Evolutionary conservation across 164 flowering plant genomes (phyloP).

Genomic region (Cinnamomum micranthum): DNA sequence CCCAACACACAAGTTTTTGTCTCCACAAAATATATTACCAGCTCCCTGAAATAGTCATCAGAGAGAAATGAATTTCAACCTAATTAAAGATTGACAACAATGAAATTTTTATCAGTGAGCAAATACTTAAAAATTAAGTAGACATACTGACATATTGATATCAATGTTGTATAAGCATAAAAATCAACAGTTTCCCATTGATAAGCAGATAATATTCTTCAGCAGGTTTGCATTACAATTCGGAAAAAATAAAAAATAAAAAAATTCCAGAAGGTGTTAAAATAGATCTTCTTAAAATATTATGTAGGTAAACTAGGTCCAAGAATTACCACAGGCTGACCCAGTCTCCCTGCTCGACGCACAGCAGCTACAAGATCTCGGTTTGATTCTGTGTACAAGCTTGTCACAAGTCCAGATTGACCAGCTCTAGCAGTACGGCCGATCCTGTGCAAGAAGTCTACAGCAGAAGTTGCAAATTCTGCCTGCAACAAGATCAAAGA

Average conservation of each 20-base stretch:
- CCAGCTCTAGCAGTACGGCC: slow-evolving; percentile 99
- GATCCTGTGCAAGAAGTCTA: slow-evolving; percentile 88
- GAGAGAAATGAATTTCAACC: background rate
- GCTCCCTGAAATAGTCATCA: background rate
- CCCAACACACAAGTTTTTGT: no score
- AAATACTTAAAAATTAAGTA: background rate
- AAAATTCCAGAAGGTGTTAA: background rate
- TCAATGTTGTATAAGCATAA: background rate
- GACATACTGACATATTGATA: background rate
- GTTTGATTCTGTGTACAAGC: slow-evolving; percentile 68
- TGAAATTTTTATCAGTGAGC: background rate
- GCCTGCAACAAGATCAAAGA: slow-evolving; percentile 46
- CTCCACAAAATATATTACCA: no score
- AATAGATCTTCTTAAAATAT: background rate
- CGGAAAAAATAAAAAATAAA: no score
- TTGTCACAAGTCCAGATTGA: slow-evolving; percentile 81
- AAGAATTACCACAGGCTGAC: slow-evolving; percentile 74
- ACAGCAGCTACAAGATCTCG: slow-evolving; percentile 81
- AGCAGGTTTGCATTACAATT: background rate
- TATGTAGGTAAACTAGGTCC: background rate
- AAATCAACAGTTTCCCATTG: background rate
- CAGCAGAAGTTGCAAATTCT: slow-evolving; percentile 91
- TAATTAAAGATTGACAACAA: no score
- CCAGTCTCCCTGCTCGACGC: slow-evolving; percentile 64
- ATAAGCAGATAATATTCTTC: background rate